Base-by-base conservation (phyloP, 2,329 filamentous ascomycete genomes). In the Clonostachys rosea region DNA sequence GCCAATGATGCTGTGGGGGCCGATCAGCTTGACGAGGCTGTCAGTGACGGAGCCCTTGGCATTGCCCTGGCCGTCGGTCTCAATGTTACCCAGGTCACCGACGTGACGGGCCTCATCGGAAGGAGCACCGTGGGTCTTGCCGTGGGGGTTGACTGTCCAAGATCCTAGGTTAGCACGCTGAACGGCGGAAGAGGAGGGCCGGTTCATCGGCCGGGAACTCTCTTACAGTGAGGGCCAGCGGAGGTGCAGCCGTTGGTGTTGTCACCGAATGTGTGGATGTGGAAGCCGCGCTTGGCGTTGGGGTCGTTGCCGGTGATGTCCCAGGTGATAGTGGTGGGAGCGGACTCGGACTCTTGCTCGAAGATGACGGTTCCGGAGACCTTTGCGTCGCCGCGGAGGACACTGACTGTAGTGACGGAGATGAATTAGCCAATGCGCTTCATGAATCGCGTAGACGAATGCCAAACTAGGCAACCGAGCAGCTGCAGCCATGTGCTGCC, bases 211-310 rank as follows among this genome's bases (percentile, higher is more conserved):
- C 18, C 16, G 11, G 20, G 24, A 34, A 10, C 12, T 40, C 30
- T 75, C 89, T 68, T 78, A 95, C 91, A 99, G 80, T 99, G 94
- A 73, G 94, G 92, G 47, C 94, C 94, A 58, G 94, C 94, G 58
- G 89, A 95, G 57, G 92, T 97, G 88, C 94, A 99, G 71, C 94
- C 94, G 76, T 99, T 99, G 81, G 94, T 97, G 83, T 97, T 97
- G 83, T 97, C 94, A 70, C 94, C 94, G 66, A 96, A 99, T 71
- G 94, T 89, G 80, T 99, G 94, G 66, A 99, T 86, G 81, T 99
- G 94, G 82, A 97, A 91, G 73, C 90, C 94, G 74, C 94, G 92
- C 84, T 95, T 83, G 66, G 94, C 91, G 71, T 95, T 96, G 74
- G 92, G 65, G 68, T 97, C 91, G 75, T 96, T 79, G 74, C 94